Evolutionary conservation across 2,329 filamentous ascomycete genomes (phyloP).

Genomic region (Amphichorda felina): DNA sequence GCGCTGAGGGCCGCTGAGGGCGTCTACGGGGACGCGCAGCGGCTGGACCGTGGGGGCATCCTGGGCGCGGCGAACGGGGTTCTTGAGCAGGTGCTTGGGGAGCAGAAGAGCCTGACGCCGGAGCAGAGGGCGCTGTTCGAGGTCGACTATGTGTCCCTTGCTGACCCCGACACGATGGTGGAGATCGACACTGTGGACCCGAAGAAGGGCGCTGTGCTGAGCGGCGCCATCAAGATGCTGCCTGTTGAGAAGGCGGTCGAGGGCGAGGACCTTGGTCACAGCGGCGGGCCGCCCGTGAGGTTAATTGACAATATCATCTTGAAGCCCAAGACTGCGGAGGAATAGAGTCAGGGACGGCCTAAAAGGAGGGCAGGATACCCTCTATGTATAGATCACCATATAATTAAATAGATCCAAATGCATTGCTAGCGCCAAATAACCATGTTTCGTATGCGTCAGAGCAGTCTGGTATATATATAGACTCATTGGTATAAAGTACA

Average conservation of each 20-base stretch:
- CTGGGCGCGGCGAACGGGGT: conserved; percentile 58
- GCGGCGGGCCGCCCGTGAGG: conserved; percentile 63
- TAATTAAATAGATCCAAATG: background rate
- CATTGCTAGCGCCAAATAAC: no score
- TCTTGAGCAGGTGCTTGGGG: conserved; percentile 36
- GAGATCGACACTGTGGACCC: conserved; percentile 65
- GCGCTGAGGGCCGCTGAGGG: conserved; percentile 61
- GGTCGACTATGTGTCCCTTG: conserved; percentile 85
- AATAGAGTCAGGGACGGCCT: conserved; percentile 4
- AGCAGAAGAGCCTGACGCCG: conserved; percentile 50
- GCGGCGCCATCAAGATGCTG: conserved; percentile 82
- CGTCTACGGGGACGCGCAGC: conserved; percentile 40
- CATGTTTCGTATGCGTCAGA: conserved; percentile 5
- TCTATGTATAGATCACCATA: no score
- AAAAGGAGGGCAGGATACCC: background rate
- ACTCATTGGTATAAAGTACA: background rate
- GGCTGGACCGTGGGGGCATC: conserved; percentile 49
- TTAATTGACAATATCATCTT: conserved; percentile 91
- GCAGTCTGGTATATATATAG: background rate
- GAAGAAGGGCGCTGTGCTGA: conserved; percentile 66
- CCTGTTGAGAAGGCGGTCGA: conserved; percentile 59
- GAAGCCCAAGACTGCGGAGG: conserved; percentile 20
- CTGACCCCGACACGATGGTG: conserved; percentile 72
- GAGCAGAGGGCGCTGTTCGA: conserved; percentile 60
- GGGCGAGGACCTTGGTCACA: conserved; percentile 65